These are phyloP conservation scores for Trichoderma oligosporum DNA, from an alignment of 2,329 filamentous ascomycete genomes.

Conservation along the genomic window DNA sequence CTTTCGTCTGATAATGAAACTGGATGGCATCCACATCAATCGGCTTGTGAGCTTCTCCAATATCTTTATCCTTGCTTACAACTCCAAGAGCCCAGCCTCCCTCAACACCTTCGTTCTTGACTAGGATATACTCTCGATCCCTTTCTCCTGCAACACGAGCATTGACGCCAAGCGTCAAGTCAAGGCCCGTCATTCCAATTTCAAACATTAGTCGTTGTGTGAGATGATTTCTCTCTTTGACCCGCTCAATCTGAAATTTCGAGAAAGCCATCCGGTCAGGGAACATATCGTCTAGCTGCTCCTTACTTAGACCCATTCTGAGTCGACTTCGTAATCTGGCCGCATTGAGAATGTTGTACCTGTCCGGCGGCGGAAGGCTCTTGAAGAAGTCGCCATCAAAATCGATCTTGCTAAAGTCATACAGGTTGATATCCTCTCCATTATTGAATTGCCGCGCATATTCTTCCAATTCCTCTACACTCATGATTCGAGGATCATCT, in stretches of 20 bases:
- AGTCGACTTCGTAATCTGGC: conserved; percentile 82
- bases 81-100: conserved; percentile 96
- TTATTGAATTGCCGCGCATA: conserved; percentile 90
- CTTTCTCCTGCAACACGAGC: conserved; percentile 77
- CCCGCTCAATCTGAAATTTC: conserved; percentile 90
- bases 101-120: conserved; percentile 92
- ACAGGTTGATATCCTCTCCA: conserved; percentile 85
- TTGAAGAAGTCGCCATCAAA: conserved; percentile 95
- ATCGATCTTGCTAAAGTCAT: conserved; percentile 98
- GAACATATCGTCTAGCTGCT: conserved; percentile 95
- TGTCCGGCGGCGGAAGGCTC: conserved; percentile 81
- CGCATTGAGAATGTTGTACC: conserved; percentile 97
- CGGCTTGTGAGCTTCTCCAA: conserved; percentile 76
- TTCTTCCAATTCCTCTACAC: conserved; percentile 84
- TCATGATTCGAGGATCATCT: conserved; percentile 95
- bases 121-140: conserved; percentile 89
- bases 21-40: conserved; percentile 80
- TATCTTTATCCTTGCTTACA: conserved; percentile 77
- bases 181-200: conserved; percentile 79
- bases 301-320: conserved; percentile 93
- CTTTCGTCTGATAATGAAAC: conserved; percentile 53
- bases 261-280: conserved; percentile 97
- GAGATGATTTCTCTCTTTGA: conserved; percentile 86
- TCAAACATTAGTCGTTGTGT: conserved; percentile 94
- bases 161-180: conserved; percentile 63